A percentile compares a stretch with the other conserved stretches of the same genome.
Evolutionary conservation across 169 alveolate genomes (phyloP).

Genomic region (Plasmodium vinckei): DNA sequence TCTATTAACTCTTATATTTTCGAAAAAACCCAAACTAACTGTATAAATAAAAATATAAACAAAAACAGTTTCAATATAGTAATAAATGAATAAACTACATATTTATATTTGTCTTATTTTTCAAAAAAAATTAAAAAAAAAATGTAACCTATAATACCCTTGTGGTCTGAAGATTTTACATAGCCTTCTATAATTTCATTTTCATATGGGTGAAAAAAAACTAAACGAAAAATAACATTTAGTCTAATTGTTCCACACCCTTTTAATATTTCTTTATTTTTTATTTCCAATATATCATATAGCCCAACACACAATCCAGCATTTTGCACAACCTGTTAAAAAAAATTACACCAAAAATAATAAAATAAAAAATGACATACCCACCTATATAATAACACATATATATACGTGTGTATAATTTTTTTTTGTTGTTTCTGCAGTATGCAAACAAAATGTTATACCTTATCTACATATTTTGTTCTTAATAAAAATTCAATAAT

Average conservation of each 20-base stretch:
- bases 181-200: slow-evolving; percentile 69
- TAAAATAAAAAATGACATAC: too few relatives aligned
- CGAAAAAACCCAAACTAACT: slow-evolving; percentile 68
- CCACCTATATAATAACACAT: too few relatives aligned
- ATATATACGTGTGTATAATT: neutral
- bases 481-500: slow-evolving; percentile 56
- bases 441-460: neutral
- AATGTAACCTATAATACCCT: slow-evolving; percentile 46
- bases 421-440: neutral
- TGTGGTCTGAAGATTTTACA: slow-evolving; percentile 56
- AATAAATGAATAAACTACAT: too few relatives aligned
- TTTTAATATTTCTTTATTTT: slow-evolving; percentile 46
- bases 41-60: neutral
- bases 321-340: slow-evolving; percentile 49
- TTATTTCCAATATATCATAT: slow-evolving; percentile 58
- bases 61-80: too few relatives aligned
- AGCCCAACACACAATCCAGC: slow-evolving; percentile 64
- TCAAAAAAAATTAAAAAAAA: neutral
- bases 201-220: slow-evolving; percentile 59
- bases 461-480: slow-evolving; percentile 67
- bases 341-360: neutral
- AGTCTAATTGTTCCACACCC: slow-evolving; percentile 55
- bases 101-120: neutral
- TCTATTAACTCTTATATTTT: slow-evolving; percentile 48
- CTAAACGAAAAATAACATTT: slow-evolving; percentile 49